These are phyloP conservation scores for Rhizoclosmatium globosum DNA, from an alignment of 192 early-diverging fungal species.

Conservation along the genomic window DNA sequence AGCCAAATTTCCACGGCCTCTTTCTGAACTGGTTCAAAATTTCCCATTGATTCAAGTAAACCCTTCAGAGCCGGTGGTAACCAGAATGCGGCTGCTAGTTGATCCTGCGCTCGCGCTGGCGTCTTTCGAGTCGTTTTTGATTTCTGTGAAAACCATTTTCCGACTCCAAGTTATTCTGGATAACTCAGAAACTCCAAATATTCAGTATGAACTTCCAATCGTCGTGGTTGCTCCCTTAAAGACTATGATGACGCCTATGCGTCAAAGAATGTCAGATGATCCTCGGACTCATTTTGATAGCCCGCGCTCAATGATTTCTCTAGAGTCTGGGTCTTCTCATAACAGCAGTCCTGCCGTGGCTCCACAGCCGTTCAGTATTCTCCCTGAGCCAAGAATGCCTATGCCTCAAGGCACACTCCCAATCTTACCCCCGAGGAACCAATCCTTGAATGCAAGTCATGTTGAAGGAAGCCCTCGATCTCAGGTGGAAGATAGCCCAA, in stretches of 20 bases:
- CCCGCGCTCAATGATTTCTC: no score
- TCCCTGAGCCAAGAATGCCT: background rate
- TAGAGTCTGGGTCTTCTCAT: no score
- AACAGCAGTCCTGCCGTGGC: background rate
- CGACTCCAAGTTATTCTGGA: conserved; percentile 37
- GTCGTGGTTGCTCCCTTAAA: conserved; percentile 7
- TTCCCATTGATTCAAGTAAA: conserved; percentile 8
- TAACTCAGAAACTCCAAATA: conserved; percentile 24
- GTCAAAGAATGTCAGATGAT: no score
- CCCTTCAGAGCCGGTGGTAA: background rate
- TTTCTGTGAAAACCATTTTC: conserved; percentile 20
- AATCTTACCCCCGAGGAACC: no score
- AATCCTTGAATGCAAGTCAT: no score
- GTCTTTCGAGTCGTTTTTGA: conserved; percentile 22
- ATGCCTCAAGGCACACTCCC: background rate
- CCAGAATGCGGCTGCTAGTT: conserved; percentile 17
- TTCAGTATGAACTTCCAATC: conserved; percentile 31
- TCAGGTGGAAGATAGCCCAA: no score
- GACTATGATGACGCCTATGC: background rate
- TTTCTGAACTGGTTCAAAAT: conserved; percentile 19
- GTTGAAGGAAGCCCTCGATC: background rate
- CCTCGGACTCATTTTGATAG: background rate
- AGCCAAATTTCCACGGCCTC: background rate
- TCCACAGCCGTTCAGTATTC: background rate
- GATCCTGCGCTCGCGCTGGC: conserved; percentile 22